Base-by-base conservation (phyloP, 345 rosid species). In the Odontarrhena argentea region DNA sequence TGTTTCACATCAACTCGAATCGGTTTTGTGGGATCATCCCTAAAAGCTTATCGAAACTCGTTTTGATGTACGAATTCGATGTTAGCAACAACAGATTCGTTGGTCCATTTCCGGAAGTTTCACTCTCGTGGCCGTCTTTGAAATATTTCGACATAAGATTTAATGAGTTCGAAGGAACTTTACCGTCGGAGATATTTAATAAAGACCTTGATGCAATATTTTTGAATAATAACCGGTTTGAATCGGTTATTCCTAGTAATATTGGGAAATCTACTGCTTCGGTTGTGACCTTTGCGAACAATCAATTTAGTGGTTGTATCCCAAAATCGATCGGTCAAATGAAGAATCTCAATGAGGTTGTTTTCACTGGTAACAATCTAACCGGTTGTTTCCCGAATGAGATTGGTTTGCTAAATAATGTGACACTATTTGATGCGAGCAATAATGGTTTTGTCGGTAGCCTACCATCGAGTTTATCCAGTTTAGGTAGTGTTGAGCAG, bases 21-120 rank as follows among this genome's bases (percentile, higher is more conserved):
- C 70, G 96, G 13, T 86, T 88, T 36, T 84, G 92, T 61, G 92
- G 96, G n/a, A 61, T 84, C 9, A 55, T 88, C 18, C 96, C 92
- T 0, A 70, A 63, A 13, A 84, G 83, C 53, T 59, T 88, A 3
- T 60, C 78, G 0, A 83, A 71, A 45, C 80, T 88, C 6, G 67
- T 9, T 0, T 69, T 80, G 56, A 83, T 88, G 68, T 59, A 70
- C 9, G 96, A 88, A 62, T 73, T 89, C 5, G 96, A 89, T 52
- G 55, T 86, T 4, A 86, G 96, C 46, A 89, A 85, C 76, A 89
- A 86, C 28, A 80, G 91, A 0, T 80, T 86, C 25, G 89, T 80
- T 0, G 92, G 92, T 2, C 10, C 41, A 0, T 88, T 88, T 60
- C 96, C 92, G 0, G 32, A 8, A 1, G 81, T 76, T 34, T 52